Conservation (phyloP, 768 basidiomycete species). For the Termitomyces sp. region DNA sequence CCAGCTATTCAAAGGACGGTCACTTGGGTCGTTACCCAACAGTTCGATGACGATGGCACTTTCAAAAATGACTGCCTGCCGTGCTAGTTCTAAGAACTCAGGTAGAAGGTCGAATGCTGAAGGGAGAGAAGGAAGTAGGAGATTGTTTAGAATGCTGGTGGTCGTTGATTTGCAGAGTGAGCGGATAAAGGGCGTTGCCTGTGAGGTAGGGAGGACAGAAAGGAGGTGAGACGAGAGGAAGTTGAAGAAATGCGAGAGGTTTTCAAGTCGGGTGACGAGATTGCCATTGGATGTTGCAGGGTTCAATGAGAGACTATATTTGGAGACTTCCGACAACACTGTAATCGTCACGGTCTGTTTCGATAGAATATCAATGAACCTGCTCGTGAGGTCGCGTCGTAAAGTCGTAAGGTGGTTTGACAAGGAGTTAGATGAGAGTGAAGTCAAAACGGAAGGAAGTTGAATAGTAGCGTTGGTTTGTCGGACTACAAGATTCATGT, state of each 20-base stretch:
- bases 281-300: conserved; percentile 39
- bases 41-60: conserved; percentile 41
- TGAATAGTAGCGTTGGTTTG: conserved; percentile 45
- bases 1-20: conserved; percentile 63
- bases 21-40: conserved; percentile 41
- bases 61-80: conserved; percentile 66
- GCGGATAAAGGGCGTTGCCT: conserved; percentile 41
- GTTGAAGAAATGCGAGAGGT: conserved; percentile 50
- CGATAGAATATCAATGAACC: conserved; percentile 57
- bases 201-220: conserved; percentile 43
- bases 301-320: conserved; percentile 43
- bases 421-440: conserved; percentile 51
- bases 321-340: conserved; percentile 27
- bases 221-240: conserved; percentile 62
- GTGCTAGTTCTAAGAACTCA: conserved; percentile 51
- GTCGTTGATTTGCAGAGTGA: conserved; percentile 59
- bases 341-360: conserved; percentile 44
- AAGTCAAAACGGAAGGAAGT: conserved; percentile 51
- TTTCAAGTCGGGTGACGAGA: conserved; percentile 40
- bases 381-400: conserved; percentile 55
- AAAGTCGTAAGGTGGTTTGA: conserved; percentile 52
- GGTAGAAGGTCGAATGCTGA: conserved; percentile 55
- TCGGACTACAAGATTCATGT: conserved; percentile 39
- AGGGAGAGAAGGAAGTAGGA: conserved; percentile 70
- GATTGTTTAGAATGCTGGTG: conserved; percentile 53